phyloP scores from a whole-genome alignment of 164 flowering plant species.

The Vitis amurensis region DNA sequence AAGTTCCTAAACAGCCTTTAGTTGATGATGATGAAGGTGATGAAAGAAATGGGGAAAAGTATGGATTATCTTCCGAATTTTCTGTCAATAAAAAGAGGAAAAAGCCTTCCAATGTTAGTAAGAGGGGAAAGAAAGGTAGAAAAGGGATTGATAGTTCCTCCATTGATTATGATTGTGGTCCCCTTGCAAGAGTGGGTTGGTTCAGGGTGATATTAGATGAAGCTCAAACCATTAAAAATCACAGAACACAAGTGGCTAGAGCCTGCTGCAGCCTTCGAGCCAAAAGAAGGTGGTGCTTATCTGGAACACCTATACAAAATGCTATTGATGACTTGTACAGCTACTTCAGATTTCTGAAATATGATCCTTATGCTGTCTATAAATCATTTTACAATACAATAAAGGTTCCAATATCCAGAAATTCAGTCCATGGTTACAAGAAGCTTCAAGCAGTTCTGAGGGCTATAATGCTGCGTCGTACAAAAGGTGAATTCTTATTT shows the following conservation, averaged over 20 bases:
- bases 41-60: constrained; percentile 49
- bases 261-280: constrained; percentile 97
- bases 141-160: constrained; percentile 45
- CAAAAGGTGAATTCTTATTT: constrained; percentile 64
- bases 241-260: constrained; percentile 92
- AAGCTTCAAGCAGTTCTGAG: constrained; percentile 90
- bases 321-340: constrained; percentile 92
- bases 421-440: constrained; percentile 71
- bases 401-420: constrained; percentile 71
- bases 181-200: constrained; percentile 90
- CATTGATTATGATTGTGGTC: constrained; percentile 54
- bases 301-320: constrained; percentile 98
- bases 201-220: constrained; percentile 91
- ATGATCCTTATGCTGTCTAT: constrained; percentile 76
- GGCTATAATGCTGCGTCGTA: constrained; percentile 90
- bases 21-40: constrained; percentile 81
- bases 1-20: constrained; percentile 91
- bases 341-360: constrained; percentile 92
- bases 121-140: constrained; percentile 68
- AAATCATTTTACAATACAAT: constrained; percentile 57
- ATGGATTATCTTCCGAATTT: constrained; percentile 69
- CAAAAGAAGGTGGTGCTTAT: constrained; percentile 95
- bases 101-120: constrained; percentile 36
- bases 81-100: constrained; percentile 64
- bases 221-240: constrained; percentile 97